Evolutionary conservation across 202 grass and related monocot genomes (phyloP).

Genomic region (Zizania palustris): DNA sequence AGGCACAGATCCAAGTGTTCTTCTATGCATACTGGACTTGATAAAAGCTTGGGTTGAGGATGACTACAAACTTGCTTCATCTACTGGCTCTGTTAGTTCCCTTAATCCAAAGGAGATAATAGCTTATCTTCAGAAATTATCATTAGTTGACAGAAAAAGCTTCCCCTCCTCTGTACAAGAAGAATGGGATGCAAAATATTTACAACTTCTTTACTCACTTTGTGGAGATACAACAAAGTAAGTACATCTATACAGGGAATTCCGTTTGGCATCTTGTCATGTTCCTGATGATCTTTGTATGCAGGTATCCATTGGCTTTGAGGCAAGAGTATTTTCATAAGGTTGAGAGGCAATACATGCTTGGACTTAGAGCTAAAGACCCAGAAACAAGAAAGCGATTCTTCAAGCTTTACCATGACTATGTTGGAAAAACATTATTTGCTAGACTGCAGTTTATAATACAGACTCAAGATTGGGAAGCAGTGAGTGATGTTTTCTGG

Average conservation of each 20-base stretch:
- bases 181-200: slow-evolving; percentile 96
- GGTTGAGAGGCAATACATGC: slow-evolving; percentile 91
- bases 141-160: slow-evolving; percentile 85
- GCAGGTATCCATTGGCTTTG: slow-evolving; percentile 70
- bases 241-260: slow-evolving; percentile 33
- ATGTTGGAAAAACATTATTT: slow-evolving; percentile 73
- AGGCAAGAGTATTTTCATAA: slow-evolving; percentile 91
- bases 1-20: slow-evolving; percentile 78
- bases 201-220: slow-evolving; percentile 89
- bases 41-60: slow-evolving; percentile 94
- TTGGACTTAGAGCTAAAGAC: slow-evolving; percentile 93
- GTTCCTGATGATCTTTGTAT: slow-evolving; percentile 46
- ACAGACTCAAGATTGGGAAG: slow-evolving; percentile 93
- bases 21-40: slow-evolving; percentile 87
- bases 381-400: slow-evolving; percentile 87
- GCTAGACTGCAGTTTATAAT: slow-evolving; percentile 96
- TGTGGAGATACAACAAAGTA: slow-evolving; percentile 93
- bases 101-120: slow-evolving; percentile 85
- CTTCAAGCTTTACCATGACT: slow-evolving; percentile 91
- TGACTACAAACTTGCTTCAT: slow-evolving; percentile 62
- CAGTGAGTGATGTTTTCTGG: slow-evolving; percentile 97
- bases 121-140: slow-evolving; percentile 93
- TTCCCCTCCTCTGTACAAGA: slow-evolving; percentile 68
- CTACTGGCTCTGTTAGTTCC: slow-evolving; percentile 57
- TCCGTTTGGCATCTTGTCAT: slow-evolving; percentile 25